Evolutionary conservation across 2,329 filamentous ascomycete species (phyloP).

Genomic region (Rosellinia necatrix): DNA sequence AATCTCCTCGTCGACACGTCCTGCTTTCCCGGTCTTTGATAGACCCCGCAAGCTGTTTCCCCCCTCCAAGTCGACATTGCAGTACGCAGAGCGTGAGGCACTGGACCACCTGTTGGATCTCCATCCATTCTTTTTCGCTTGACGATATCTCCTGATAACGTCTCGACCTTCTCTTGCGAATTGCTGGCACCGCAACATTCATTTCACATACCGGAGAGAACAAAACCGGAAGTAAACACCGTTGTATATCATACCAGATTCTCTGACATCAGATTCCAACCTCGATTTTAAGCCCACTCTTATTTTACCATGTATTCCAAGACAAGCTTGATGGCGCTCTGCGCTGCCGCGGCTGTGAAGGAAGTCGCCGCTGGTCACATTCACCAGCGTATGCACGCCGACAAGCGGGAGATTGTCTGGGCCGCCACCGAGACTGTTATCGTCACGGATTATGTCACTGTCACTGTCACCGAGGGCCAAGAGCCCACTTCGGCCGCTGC

Average conservation of each 20-base stretch:
- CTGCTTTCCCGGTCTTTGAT: constrained; percentile 40
- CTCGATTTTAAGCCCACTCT: constrained; percentile 6
- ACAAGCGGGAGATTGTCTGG: constrained; percentile 37
- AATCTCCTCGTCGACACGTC: constrained; percentile 32
- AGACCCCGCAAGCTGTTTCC: constrained; percentile 33
- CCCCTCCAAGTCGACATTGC: constrained; percentile 19
- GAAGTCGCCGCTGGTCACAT: constrained; percentile 34
- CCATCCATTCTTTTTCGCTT: constrained; percentile 33
- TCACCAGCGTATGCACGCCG: constrained; percentile 38
- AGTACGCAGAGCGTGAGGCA: constrained; percentile 36
- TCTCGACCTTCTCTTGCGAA: constrained; percentile 34
- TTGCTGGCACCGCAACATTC: constrained; percentile 40
- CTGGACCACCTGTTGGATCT: constrained; percentile 26
- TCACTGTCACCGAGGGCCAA: constrained; percentile 36
- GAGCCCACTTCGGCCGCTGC: constrained; percentile 19
- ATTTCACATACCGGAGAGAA: constrained; percentile 28
- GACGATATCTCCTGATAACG: constrained; percentile 33
- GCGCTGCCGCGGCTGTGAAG: constrained; percentile 37
- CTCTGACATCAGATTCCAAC: neutral
- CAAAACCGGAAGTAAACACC: constrained; percentile 14
- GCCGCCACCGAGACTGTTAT: constrained; percentile 39
- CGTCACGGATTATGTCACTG: constrained; percentile 38
- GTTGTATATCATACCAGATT: neutral
- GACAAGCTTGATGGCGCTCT: constrained; percentile 39
- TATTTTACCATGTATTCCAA: constrained; percentile 40